phyloP scores from a whole-genome alignment of 495 filamentous ascomycete species.

The Penicillium steckii region DNA sequence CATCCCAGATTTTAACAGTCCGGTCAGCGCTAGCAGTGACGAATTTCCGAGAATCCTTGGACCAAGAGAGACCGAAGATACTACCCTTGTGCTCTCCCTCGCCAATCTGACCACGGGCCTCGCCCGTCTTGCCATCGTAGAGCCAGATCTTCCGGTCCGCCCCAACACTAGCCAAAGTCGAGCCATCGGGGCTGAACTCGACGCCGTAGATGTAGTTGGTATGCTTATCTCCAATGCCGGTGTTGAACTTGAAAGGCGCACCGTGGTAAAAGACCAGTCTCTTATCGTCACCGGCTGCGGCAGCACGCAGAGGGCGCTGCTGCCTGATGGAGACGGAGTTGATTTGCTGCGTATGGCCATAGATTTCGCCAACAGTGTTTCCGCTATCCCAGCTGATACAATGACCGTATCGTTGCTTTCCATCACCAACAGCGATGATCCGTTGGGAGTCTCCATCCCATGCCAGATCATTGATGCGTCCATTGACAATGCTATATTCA shows the following conservation, averaged over 20 bases:
- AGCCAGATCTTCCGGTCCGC: conserved; percentile 86
- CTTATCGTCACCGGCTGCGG: conserved; percentile 86
- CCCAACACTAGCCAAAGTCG: conserved; percentile 79
- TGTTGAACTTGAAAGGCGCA: conserved; percentile 91
- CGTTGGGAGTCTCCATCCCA: conserved; percentile 98
- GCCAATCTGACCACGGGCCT: conserved; percentile 71
- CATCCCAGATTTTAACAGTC: conserved; percentile 73
- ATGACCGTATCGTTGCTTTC: conserved; percentile 89
- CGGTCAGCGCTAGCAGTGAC: conserved; percentile 92
- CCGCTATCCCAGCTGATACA: conserved; percentile 95
- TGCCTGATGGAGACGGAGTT: conserved; percentile 89
- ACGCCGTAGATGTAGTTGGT: conserved; percentile 85
- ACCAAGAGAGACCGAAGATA: conserved; percentile 90
- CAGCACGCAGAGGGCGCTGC: conserved; percentile 84
- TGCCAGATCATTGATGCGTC: conserved; percentile 90
- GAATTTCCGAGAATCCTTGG: conserved; percentile 81
- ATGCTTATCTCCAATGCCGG: conserved; percentile 71
- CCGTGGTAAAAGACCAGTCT: conserved; percentile 90
- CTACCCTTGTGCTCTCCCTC: conserved; percentile 87
- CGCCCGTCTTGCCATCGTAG: conserved; percentile 93
- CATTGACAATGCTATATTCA: conserved; percentile 92
- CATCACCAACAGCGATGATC: conserved; percentile 93
- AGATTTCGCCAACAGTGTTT: conserved; percentile 91
- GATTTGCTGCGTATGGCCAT: conserved; percentile 84
- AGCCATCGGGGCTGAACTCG: conserved; percentile 88